phyloP scores from a whole-genome alignment of 352 stramenopile species.

The Phytopythium ostracodes region DNA sequence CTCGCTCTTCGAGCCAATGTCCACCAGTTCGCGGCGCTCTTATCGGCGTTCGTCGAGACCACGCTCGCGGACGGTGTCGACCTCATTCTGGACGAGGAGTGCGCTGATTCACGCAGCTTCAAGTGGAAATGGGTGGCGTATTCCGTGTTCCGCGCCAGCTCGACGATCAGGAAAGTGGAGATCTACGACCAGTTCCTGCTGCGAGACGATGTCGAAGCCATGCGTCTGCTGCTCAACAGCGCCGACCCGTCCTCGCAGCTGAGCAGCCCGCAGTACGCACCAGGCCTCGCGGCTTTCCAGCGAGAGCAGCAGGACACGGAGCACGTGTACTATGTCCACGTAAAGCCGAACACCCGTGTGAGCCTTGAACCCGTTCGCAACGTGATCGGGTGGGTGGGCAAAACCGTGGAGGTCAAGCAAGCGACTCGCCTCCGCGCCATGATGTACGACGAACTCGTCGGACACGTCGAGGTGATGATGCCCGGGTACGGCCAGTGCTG shows the following conservation, averaged over 20 bases:
- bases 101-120: not conserved
- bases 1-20: not conserved
- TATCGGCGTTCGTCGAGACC: not conserved
- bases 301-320: not conserved
- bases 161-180: not conserved
- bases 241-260: not conserved
- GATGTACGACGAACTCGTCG: not conserved
- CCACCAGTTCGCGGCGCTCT: slow-evolving; percentile 1
- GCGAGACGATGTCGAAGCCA: slow-evolving; percentile 1
- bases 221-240: not conserved
- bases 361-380: slow-evolving; percentile 4
- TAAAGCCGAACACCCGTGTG: not conserved
- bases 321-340: slow-evolving; percentile 1
- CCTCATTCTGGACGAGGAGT: slow-evolving; percentile 5
- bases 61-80: not conserved
- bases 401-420: not conserved
- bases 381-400: not conserved
- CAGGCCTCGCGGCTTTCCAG: not conserved
- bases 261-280: not conserved
- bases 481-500: slow-evolving; percentile 3
- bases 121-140: slow-evolving; percentile 5
- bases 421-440: not conserved
- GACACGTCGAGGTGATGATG: slow-evolving; percentile 2
- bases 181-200: slow-evolving; percentile 6
- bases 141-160: not conserved